Conservation (phyloP, 2,329 filamentous ascomycete genomes). For the Xylariaceae sp. region DNA sequence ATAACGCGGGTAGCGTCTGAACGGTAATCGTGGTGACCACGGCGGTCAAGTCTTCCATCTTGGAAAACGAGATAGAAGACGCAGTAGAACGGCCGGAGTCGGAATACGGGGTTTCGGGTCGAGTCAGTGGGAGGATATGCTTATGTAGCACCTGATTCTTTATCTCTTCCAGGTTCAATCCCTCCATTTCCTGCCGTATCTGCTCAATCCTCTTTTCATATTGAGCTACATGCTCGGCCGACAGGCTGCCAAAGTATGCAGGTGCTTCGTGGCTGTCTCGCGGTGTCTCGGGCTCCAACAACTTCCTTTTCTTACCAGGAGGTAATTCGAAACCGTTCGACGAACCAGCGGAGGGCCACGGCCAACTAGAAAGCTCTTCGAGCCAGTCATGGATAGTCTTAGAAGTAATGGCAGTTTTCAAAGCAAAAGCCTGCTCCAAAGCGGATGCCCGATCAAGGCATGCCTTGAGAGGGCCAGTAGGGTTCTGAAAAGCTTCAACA, state of each 20-base stretch:
- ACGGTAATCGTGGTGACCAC: slow-evolving; percentile 86
- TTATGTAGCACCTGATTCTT: slow-evolving; percentile 82
- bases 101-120: slow-evolving; percentile 44
- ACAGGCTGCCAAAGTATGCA: slow-evolving; percentile 65
- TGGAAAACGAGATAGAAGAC: slow-evolving; percentile 52
- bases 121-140: slow-evolving; percentile 61
- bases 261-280: slow-evolving; percentile 19
- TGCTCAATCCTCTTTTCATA: slow-evolving; percentile 71
- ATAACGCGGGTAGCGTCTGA: slow-evolving; percentile 78
- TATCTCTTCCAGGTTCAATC: slow-evolving; percentile 75
- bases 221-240: slow-evolving; percentile 54
- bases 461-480: slow-evolving; percentile 46
- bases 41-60: slow-evolving; percentile 83
- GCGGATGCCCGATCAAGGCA: slow-evolving; percentile 60
- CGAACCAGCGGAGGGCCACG: slow-evolving; percentile 47
- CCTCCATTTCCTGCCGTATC: slow-evolving; percentile 64
- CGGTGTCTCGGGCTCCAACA: slow-evolving; percentile 27
- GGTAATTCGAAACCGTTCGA: slow-evolving; percentile 52
- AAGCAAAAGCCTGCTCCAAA: slow-evolving; percentile 65
- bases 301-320: slow-evolving; percentile 37
- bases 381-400: slow-evolving; percentile 70
- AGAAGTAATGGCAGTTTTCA: slow-evolving; percentile 64
- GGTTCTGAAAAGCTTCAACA: slow-evolving; percentile 53
- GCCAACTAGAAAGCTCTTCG: slow-evolving; percentile 60
- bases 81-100: slow-evolving; percentile 39